These are phyloP conservation scores for Nemania serpens DNA, from an alignment of 2,329 filamentous ascomycete genomes.

Conservation along the genomic window DNA sequence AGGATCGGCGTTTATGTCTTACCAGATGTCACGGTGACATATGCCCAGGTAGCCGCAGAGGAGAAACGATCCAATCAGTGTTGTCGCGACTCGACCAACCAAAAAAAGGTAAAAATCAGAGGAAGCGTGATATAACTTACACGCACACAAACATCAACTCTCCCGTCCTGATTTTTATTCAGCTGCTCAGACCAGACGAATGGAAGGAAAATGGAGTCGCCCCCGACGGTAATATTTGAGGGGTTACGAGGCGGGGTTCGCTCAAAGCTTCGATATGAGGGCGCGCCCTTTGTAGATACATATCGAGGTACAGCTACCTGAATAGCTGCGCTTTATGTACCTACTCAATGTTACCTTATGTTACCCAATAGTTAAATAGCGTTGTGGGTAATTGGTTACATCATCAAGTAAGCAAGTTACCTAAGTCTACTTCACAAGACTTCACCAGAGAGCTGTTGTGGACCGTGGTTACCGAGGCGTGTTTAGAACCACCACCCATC, in stretches of 20 bases:
- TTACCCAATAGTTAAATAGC: too few relatives aligned
- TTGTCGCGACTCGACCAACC: neutral
- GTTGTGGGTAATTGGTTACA: too few relatives aligned
- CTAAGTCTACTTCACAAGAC: too few relatives aligned
- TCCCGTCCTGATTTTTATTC: conserved; percentile 6
- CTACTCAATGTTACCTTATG: too few relatives aligned
- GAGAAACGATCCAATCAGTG: neutral
- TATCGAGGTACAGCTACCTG: too few relatives aligned
- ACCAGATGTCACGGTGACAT: conserved; percentile 17
- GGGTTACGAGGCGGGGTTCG: neutral
- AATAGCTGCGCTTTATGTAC: too few relatives aligned
- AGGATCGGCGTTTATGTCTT: conserved; percentile 1
- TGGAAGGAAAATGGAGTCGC: neutral
- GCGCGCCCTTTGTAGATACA: neutral
- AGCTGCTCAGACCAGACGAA: neutral
- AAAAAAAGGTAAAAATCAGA: neutral
- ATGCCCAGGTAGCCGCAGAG: conserved; percentile 2
- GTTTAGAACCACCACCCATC: too few relatives aligned
- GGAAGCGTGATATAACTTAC: neutral
- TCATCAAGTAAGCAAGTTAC: too few relatives aligned
- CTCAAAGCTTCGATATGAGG: neutral
- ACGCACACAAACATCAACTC: neutral
- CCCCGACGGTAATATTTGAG: neutral
- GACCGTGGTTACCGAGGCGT: too few relatives aligned
- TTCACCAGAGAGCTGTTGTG: too few relatives aligned